These are phyloP conservation scores for Phytophthora gonapodyides DNA, from an alignment of 352 stramenopile genomes.

Conservation along the genomic window DNA sequence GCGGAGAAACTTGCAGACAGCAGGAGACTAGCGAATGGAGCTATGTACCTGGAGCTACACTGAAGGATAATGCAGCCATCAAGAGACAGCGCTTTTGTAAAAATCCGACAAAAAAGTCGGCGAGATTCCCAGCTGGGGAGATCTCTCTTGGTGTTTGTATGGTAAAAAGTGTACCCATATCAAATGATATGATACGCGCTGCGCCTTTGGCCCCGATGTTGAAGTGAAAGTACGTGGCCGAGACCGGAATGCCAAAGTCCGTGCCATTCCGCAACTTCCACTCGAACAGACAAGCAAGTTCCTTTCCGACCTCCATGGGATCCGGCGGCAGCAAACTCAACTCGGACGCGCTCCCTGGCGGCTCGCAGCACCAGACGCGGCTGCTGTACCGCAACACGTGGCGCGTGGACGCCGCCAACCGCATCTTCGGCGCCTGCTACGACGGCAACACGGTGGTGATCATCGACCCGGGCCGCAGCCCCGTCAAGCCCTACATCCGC, in stretches of 20 bases:
- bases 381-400: constrained; percentile 67
- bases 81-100: not conserved
- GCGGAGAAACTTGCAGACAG: not conserved
- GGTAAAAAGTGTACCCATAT: constrained; percentile 20
- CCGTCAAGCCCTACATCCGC: constrained; percentile 80
- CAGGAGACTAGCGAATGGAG: constrained; percentile 9
- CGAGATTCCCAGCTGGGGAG: constrained; percentile 7
- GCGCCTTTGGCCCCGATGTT: constrained; percentile 12
- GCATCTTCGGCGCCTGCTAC: constrained; percentile 79
- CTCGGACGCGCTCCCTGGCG: constrained; percentile 24
- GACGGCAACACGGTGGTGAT: constrained; percentile 85
- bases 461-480: constrained; percentile 62
- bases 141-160: constrained; percentile 25
- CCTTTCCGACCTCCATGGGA: constrained; percentile 19
- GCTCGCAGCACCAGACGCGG: constrained; percentile 52
- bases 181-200: not conserved
- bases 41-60: constrained; percentile 13
- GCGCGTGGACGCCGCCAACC: constrained; percentile 71
- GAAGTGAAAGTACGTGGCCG: constrained; percentile 23
- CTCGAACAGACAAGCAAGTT: constrained; percentile 14
- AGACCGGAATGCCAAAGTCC: not conserved
- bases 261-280: constrained; percentile 26
- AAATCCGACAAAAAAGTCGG: constrained; percentile 5
- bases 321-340: constrained; percentile 20
- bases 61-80: not conserved